Evolutionary conservation across 306 rosid species (phyloP), one percentile per base, ranked within the genome.

Genomic region (Erythrophleum fordii): DNA sequence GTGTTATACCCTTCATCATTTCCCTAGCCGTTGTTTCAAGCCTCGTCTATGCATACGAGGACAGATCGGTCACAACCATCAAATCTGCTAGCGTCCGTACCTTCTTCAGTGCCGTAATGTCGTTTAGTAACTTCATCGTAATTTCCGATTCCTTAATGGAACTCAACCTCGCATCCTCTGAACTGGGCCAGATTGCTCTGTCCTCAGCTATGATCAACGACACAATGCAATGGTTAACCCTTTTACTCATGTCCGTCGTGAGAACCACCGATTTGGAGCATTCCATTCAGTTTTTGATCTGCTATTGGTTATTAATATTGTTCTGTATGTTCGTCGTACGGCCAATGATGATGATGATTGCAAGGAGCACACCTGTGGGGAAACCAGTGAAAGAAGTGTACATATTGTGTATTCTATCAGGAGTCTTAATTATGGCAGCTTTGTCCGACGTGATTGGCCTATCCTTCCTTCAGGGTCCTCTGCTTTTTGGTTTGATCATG

Each of bases 321-420:
- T 46, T 34, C 0, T 10, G n/a, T 11, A 0, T 76, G 1, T 48
- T 20, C 8, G 0, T 79, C 3, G 0, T 82, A 44, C 52, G 77
- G 23, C 89, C 89, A 28, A 0, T 41, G 0, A 28, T 86, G 84
- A 8, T 37, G 10, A 3, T 5, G n/a, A 71, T 86, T 65, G 84
- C 29, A 0, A 10, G 8, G 11, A 79, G 0, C 1, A 79, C 82
- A 0, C 89, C 86, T 0, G 9, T 17, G 6, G 86, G 89, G 17
- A 39, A 79, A 60, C 84, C 74, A 1, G 89, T 86, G 71, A 86
- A 76, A 1, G 86, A 80, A 25, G 2, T 58, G 3, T 86, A 79
- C 11, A 1, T 82, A 14, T 73, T 76, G 1, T 3, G 42, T 11
- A 82, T 82, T 55, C 82, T 82, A 5, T 18, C 68, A 0, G 74